A percentile compares a stretch with the other conserved stretches of the same genome.
Evolutionary conservation across 441 rosid genomes (phyloP).

Genomic region (Flueggea neowawraea): DNA sequence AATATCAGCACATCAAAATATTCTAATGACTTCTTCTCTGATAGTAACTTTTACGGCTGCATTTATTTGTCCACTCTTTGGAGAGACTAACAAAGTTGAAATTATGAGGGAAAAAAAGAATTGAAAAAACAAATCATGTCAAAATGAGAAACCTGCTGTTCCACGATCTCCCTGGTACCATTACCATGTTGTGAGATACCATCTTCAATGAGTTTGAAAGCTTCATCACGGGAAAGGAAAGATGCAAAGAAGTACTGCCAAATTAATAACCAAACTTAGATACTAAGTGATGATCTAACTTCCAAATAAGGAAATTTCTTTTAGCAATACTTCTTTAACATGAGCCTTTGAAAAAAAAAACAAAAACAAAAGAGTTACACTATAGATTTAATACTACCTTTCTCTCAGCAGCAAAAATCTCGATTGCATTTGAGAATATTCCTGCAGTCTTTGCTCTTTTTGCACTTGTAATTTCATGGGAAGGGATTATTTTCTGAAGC

Average conservation of each 20-base stretch:
- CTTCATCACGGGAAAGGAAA: slow-evolving; percentile 96
- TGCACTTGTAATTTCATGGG: slow-evolving; percentile 65
- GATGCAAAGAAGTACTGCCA: slow-evolving; percentile 95
- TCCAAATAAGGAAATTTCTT: neutral
- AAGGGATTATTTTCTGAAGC: slow-evolving; percentile 74
- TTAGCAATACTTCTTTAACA: neutral
- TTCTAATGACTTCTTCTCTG: no score
- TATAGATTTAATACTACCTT: slow-evolving; percentile 50
- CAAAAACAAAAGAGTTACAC: slow-evolving; percentile 10
- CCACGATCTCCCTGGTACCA: slow-evolving; percentile 33
- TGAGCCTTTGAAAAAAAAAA: slow-evolving; percentile 7
- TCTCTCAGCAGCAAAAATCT: slow-evolving; percentile 75
- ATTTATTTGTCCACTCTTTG: no score
- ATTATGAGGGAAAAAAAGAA: no score
- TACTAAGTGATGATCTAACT: slow-evolving; percentile 2
- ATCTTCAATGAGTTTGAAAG: slow-evolving; percentile 83
- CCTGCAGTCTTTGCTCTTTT: slow-evolving; percentile 97
- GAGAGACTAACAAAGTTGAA: no score
- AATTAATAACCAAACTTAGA: slow-evolving; percentile 19
- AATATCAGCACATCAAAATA: no score
- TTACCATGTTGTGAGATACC: slow-evolving; percentile 68
- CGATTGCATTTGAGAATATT: slow-evolving; percentile 93
- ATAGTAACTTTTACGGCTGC: no score
- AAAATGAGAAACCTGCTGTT: slow-evolving; percentile 45
- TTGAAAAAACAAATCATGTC: no score